Base-by-base conservation (phyloP, 2,329 filamentous ascomycete species). In the Nothopassalora personata region DNA sequence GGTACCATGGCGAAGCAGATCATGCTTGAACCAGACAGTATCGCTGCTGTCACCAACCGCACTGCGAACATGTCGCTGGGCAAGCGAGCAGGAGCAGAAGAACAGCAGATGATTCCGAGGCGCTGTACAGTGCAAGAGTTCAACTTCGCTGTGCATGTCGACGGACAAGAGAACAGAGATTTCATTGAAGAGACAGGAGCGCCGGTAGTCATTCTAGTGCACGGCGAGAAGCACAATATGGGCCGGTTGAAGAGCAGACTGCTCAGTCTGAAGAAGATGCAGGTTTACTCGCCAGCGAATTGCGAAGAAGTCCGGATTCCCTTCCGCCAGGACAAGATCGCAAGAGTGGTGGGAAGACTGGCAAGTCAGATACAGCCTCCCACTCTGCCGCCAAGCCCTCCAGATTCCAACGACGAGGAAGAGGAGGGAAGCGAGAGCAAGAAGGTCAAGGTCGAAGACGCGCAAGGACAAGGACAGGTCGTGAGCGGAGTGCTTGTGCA, bases 191-290 rank as follows among this genome's bases (percentile, higher is more conserved):
- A 97, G 74, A 89, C 97, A 46, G 86, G 83, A 31, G 91, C 94
- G 2, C 91, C 92, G 15, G 92, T 97, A 27, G 93, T 99, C 68
- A 97, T 99, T 60, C 84, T 99, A 33, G 94, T 99, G 2, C 94
- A 99, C 67, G 94, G 94, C 57, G 94, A 99, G 72, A 91, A 94
- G 69, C 91, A 96, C 72, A 96, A 97, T 72, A 97, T 97, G 91
- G 96, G 94, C 83, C 87, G 94, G 56, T 80, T 99, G 30, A 96
- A 96, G 74, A 97, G 92, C 3, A 95, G 96, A 71, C 82, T 99
- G 1, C 84, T 97, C 4, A 93, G 91, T n/a, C 83, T 97, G 39
- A 97, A 97, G 70, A 86, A 88, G 30, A 86, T 86, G 64, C 97
- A 97, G 73, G 90, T 99, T 10, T 97, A 86, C 77, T 95, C 90